A percentile compares a stretch with the other conserved stretches of the same genome.
These are phyloP conservation scores for Orbilia ellipsospora DNA, from an alignment of 2,329 filamentous ascomycete genomes.

Conservation along the genomic window DNA sequence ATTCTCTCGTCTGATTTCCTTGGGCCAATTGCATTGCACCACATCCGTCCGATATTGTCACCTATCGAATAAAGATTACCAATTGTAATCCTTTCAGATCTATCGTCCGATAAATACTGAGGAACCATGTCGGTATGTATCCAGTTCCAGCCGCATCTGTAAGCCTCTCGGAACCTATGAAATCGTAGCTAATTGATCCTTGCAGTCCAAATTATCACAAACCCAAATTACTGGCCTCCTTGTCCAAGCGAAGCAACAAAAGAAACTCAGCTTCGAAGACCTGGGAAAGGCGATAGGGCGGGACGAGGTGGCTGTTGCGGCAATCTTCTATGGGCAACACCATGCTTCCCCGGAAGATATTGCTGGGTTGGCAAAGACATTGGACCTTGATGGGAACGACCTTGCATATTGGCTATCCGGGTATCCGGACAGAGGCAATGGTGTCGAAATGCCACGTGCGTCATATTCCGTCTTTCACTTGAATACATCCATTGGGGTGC, in stretches of 20 bases:
- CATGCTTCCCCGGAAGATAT: conserved; percentile 57
- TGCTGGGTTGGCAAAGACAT: conserved; percentile 49
- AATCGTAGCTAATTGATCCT: neutral
- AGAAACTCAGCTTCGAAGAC: conserved; percentile 55
- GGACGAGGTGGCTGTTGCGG: conserved; percentile 59
- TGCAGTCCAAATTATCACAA: conserved; percentile 23
- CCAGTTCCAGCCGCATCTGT: too few relatives aligned
- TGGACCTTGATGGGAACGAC: conserved; percentile 34
- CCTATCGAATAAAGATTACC: too few relatives aligned
- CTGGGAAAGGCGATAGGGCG: conserved; percentile 57
- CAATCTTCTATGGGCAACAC: conserved; percentile 58
- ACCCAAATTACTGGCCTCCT: conserved; percentile 49
- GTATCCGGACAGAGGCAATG: conserved; percentile 56
- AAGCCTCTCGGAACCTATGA: too few relatives aligned
- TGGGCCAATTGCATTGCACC: neutral
- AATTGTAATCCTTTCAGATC: too few relatives aligned
- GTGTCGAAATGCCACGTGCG: conserved; percentile 59
- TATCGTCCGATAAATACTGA: too few relatives aligned
- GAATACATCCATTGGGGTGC: conserved; percentile 1
- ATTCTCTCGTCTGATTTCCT: neutral
- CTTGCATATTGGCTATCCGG: conserved; percentile 44
- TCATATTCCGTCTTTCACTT: conserved; percentile 6
- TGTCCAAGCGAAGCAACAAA: conserved; percentile 57
- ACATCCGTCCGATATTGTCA: too few relatives aligned
- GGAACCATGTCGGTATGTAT: conserved; percentile 1